Conservation (phyloP, 2,329 filamentous ascomycete species). For the Alternaria incomplexa region DNA sequence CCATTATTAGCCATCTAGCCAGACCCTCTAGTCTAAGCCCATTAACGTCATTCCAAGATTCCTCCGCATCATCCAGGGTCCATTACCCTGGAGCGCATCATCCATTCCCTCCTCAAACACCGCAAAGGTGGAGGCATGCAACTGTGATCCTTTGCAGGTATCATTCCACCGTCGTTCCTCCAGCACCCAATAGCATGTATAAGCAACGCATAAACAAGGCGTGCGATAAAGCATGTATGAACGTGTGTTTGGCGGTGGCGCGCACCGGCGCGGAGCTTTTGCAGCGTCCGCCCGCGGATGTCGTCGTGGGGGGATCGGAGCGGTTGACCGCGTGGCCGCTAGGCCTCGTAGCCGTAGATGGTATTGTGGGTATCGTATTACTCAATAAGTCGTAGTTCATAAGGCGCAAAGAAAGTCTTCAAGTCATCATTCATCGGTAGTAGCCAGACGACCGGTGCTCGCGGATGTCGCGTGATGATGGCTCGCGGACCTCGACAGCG, state of each 20-base stretch:
- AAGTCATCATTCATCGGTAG: constrained; percentile 43
- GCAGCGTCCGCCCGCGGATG: constrained; percentile 10
- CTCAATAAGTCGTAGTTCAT: constrained; percentile 1
- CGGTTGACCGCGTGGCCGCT: constrained; percentile 2
- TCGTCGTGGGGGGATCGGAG: constrained; percentile 2
- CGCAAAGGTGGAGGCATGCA: constrained; percentile 19
- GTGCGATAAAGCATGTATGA: constrained; percentile 14
- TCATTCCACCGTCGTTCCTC: constrained; percentile 4
- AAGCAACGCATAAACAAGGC: constrained; percentile 19
- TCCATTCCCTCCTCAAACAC: constrained; percentile 23
- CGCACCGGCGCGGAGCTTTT: constrained; percentile 13
- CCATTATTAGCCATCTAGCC: constrained; percentile 16
- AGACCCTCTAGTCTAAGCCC: constrained; percentile 1
- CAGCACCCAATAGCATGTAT: constrained; percentile 10
- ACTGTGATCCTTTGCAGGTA: constrained; percentile 4
- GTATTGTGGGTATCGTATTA: constrained; percentile 7
- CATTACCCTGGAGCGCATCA: constrained; percentile 7
- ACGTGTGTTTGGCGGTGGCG: constrained; percentile 10
- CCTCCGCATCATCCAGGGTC: constrained; percentile 12
- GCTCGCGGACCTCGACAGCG: constrained; percentile 51
- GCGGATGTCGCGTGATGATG: constrained; percentile 44
- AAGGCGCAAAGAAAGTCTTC: constrained; percentile 17
- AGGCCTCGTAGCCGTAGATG: constrained; percentile 8
- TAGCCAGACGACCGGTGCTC: constrained; percentile 48
- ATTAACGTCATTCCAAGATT: constrained; percentile 14